phyloP scores from a whole-genome alignment of 2,329 filamentous ascomycete species.

The Verticillium nonalfalfae region DNA sequence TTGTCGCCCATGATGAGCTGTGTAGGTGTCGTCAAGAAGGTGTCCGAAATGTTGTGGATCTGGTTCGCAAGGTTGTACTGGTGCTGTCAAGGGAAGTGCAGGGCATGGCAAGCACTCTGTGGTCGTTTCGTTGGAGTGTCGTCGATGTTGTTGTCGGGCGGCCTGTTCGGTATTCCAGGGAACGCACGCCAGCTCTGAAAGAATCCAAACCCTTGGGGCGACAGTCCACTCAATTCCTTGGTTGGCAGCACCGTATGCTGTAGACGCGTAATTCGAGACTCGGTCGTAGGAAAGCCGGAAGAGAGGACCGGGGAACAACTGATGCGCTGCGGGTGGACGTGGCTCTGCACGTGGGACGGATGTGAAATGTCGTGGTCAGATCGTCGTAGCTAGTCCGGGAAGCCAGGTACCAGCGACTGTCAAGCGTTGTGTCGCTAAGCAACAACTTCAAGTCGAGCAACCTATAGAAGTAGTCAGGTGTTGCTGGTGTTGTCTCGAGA shows the following conservation, averaged over 20 bases:
- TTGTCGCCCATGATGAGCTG: slow-evolving; percentile 7
- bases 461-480: background rate
- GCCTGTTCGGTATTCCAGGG: background rate
- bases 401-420: no score
- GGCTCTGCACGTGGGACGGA: background rate
- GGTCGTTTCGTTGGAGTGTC: background rate
- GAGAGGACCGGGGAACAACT: background rate
- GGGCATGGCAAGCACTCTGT: background rate
- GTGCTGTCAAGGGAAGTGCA: background rate
- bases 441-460: no score
- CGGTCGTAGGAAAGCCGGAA: background rate
- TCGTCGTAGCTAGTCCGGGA: background rate
- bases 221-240: no score
- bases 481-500: background rate
- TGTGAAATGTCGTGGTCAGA: background rate
- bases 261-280: background rate
- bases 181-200: background rate
- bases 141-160: background rate
- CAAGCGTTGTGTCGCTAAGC: no score
- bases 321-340: background rate
- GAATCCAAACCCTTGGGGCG: background rate
- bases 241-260: background rate
- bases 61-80: background rate
- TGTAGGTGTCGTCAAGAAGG: background rate
- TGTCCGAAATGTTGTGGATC: background rate